These are phyloP conservation scores for Stylosanthes scabra DNA, from an alignment of 331 rosid species.

Conservation along the genomic window DNA sequence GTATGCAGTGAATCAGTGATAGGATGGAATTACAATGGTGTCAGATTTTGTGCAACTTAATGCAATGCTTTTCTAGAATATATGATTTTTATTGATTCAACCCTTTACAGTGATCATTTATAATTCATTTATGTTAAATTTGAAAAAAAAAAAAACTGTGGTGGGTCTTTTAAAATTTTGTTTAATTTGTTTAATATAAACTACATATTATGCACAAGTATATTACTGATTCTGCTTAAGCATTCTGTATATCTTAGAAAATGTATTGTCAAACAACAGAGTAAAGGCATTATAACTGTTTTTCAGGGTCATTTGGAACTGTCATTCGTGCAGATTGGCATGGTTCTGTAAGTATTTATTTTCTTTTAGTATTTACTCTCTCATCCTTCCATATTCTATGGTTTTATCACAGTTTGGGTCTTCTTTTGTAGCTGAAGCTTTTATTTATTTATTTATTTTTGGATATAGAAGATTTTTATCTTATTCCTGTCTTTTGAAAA, in stretches of 20 bases:
- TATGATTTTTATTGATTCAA: too few relatives aligned
- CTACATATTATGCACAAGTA: background rate
- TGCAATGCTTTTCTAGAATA: too few relatives aligned
- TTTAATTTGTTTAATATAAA: background rate
- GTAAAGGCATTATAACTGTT: slow-evolving; percentile 34
- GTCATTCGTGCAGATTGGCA: slow-evolving; percentile 95
- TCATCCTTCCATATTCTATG: slow-evolving; percentile 25
- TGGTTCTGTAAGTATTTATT: slow-evolving; percentile 76
- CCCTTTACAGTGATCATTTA: too few relatives aligned
- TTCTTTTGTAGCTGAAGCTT: background rate
- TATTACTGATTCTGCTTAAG: slow-evolving; percentile 14
- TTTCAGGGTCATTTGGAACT: slow-evolving; percentile 95
- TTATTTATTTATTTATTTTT: too few relatives aligned
- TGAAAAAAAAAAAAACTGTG: too few relatives aligned
- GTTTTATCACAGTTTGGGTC: background rate
- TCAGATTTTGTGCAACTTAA: too few relatives aligned
- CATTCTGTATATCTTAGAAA: slow-evolving; percentile 24
- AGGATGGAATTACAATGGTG: too few relatives aligned
- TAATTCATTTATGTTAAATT: too few relatives aligned
- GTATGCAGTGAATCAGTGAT: too few relatives aligned
- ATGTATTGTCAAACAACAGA: slow-evolving; percentile 29
- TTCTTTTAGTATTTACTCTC: slow-evolving; percentile 12
- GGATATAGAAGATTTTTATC: background rate
- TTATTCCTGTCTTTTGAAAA: too few relatives aligned
- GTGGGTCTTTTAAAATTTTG: background rate